These are phyloP conservation scores for Vaccinium corymbosum DNA, from an alignment of 148 eudicot species.

Conservation along the genomic window DNA sequence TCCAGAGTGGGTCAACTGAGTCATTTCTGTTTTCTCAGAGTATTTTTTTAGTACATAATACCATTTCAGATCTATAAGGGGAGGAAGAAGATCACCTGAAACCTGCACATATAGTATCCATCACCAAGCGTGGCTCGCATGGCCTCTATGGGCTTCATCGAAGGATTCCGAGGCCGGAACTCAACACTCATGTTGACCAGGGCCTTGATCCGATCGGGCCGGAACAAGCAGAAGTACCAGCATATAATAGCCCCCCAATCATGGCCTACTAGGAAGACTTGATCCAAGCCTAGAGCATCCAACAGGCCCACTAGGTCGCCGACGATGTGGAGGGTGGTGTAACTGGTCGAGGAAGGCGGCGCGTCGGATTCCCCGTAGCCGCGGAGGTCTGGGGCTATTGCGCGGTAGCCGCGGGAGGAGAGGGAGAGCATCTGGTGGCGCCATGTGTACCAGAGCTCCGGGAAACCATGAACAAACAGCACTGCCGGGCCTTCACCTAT, in stretches of 20 bases:
- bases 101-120: slow-evolving; percentile 36
- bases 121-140: slow-evolving; percentile 24
- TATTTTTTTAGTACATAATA: background rate
- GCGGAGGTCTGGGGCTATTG: slow-evolving; percentile 41
- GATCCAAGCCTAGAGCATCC: slow-evolving; percentile 26
- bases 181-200: slow-evolving; percentile 30
- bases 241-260: slow-evolving; percentile 34
- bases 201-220: slow-evolving; percentile 34
- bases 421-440: slow-evolving; percentile 42
- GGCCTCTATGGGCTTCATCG: slow-evolving; percentile 11
- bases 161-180: slow-evolving; percentile 26
- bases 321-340: slow-evolving; percentile 33
- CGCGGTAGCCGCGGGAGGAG: slow-evolving; percentile 28
- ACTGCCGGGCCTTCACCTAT: slow-evolving; percentile 36
- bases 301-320: slow-evolving; percentile 36
- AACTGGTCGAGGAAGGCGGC: slow-evolving; percentile 22
- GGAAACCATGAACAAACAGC: slow-evolving; percentile 38
- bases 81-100: slow-evolving; percentile 26
- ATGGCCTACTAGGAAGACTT: slow-evolving; percentile 33
- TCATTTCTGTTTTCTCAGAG: no score
- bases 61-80: background rate
- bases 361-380: slow-evolving; percentile 41
- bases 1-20: no score
- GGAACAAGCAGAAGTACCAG: slow-evolving; percentile 32
- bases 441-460: slow-evolving; percentile 47